Percentiles rank a stretch among this genome's conserved stretches.
Evolutionary conservation across 2,329 filamentous ascomycete species (phyloP).

Genomic region (Tolypocladium tundrense): DNA sequence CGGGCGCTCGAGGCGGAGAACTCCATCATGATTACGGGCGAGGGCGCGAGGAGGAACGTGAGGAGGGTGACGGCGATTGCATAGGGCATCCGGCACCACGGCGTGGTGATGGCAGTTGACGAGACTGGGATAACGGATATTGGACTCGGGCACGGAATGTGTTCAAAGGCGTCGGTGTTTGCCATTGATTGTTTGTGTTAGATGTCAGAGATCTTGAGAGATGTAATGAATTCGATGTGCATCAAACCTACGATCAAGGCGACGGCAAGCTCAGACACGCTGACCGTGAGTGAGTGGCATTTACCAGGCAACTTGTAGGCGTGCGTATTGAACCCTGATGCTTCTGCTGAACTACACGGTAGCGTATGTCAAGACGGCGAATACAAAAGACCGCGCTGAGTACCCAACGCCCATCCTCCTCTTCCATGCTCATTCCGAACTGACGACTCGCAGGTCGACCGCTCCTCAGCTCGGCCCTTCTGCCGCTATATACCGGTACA

Average conservation of each 20-base stretch:
- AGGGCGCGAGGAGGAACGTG: conserved; percentile 74
- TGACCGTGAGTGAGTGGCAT: not conserved
- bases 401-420: not conserved
- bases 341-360: not conserved
- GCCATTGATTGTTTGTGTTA: not conserved
- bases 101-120: not conserved
- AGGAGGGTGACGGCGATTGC: conserved; percentile 56
- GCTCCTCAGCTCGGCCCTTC: not conserved
- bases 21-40: conserved; percentile 66
- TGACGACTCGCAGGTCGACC: too few relatives aligned
- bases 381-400: not conserved
- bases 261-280: not conserved
- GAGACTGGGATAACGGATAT: not conserved
- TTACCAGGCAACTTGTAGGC: not conserved
- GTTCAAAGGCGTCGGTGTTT: conserved; percentile 1
- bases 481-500: not conserved
- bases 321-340: not conserved
- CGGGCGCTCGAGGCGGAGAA: conserved; percentile 77
- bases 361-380: not conserved
- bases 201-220: not conserved
- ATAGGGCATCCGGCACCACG: conserved; percentile 2
- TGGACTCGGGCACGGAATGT: not conserved
- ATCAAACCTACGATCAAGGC: not conserved
- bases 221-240: not conserved
- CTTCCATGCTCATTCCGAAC: not conserved